These are phyloP conservation scores for Aspergillus viridinutans DNA, from an alignment of 2,329 filamentous ascomycete species.

Conservation along the genomic window DNA sequence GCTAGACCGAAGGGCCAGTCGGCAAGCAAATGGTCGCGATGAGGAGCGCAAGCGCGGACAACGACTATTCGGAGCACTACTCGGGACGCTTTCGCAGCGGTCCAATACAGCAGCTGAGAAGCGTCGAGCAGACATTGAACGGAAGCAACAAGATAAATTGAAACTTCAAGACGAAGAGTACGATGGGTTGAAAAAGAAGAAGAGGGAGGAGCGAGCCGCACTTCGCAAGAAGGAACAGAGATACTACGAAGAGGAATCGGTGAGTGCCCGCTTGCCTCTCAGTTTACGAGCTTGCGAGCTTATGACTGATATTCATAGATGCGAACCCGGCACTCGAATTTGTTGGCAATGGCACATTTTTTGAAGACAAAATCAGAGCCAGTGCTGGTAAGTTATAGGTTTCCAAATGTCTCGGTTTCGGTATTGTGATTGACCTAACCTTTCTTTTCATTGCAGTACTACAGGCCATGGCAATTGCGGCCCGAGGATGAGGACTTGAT, in stretches of 20 bases:
- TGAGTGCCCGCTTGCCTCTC: constrained; percentile 44
- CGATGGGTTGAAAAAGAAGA: constrained; percentile 62
- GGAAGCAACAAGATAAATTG: constrained; percentile 73
- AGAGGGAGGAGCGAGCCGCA: constrained; percentile 57
- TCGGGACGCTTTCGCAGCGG: constrained; percentile 73
- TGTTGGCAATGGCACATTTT: constrained; percentile 67
- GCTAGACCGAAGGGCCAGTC: constrained; percentile 14
- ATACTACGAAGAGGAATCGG: constrained; percentile 70
- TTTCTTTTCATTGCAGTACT: constrained; percentile 57
- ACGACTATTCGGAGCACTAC: constrained; percentile 77
- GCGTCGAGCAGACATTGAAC: constrained; percentile 75
- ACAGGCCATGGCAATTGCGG: constrained; percentile 75
- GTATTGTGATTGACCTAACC: constrained; percentile 1
- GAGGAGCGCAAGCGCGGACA: constrained; percentile 83
- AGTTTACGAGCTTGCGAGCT: background rate
- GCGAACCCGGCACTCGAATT: constrained; percentile 67
- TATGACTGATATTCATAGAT: constrained; percentile 52
- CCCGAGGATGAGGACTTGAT: constrained; percentile 66
- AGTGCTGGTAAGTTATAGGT: constrained; percentile 58
- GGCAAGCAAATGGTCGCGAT: constrained; percentile 43
- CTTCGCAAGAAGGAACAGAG: constrained; percentile 66
- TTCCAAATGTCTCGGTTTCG: background rate
- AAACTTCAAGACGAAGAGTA: constrained; percentile 71
- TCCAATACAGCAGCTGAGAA: constrained; percentile 60
- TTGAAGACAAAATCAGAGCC: constrained; percentile 69